Evolutionary conservation across 805 yeast species (phyloP).

Genomic region (Saccharomycopsis schoenii): DNA sequence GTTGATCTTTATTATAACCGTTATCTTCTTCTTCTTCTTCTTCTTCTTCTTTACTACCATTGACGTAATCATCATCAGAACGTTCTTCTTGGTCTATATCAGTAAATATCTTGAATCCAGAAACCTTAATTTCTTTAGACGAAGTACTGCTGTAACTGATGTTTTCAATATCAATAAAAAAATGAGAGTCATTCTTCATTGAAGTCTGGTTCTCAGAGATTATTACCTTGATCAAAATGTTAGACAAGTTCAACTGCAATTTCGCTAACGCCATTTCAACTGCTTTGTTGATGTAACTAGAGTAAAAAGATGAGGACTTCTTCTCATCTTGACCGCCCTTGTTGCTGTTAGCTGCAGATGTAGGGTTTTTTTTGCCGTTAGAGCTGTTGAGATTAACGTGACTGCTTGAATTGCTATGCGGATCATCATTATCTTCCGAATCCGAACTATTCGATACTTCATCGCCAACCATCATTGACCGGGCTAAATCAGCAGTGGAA

Average conservation of each 20-base stretch:
- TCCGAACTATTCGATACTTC: constrained; percentile 6
- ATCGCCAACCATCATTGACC: constrained; percentile 27
- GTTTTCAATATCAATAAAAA: constrained; percentile 25
- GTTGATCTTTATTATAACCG: constrained; percentile 24
- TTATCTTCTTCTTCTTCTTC: constrained; percentile 25
- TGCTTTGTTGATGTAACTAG: constrained; percentile 34
- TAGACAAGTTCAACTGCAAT: constrained; percentile 39
- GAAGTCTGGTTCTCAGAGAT: constrained; percentile 31
- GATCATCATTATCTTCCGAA: constrained; percentile 1
- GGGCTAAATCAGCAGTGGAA: constrained; percentile 13
- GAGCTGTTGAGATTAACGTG: constrained; percentile 12
- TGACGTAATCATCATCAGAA: constrained; percentile 9
- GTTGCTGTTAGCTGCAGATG: not conserved
- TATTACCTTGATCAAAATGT: constrained; percentile 39
- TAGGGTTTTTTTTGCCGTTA: not conserved
- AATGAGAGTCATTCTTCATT: constrained; percentile 1
- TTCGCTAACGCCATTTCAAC: constrained; percentile 59
- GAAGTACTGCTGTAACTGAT: constrained; percentile 35
- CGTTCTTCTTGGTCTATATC: constrained; percentile 22
- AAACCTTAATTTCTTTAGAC: constrained; percentile 32
- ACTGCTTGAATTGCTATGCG: not conserved
- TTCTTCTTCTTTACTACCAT: too few species aligned
- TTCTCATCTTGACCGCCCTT: constrained; percentile 22
- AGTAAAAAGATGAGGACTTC: constrained; percentile 6
- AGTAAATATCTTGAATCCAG: constrained; percentile 31